A percentile compares a stretch with the other conserved stretches of the same genome.
phyloP scores from a whole-genome alignment of 1,284 basidiomycete species.

The Fomes fomentarius region DNA sequence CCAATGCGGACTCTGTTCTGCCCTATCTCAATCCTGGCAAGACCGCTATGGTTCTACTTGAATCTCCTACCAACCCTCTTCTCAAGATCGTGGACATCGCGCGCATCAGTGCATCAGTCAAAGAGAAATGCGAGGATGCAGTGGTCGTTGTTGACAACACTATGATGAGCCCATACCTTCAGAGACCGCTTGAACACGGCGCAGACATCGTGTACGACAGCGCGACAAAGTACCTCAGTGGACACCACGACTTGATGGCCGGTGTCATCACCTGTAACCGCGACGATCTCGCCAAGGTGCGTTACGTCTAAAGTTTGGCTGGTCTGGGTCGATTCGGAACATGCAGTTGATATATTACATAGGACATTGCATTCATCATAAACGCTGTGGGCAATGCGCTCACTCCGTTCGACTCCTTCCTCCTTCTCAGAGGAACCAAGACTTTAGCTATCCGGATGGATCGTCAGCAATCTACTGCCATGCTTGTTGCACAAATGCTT shows the following conservation, averaged over 20 bases:
- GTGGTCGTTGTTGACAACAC: slow-evolving; percentile 97
- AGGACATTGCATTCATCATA: slow-evolving; percentile 90
- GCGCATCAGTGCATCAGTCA: slow-evolving; percentile 79
- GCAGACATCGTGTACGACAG: slow-evolving; percentile 98
- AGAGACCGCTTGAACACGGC: slow-evolving; percentile 94
- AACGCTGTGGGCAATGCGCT: slow-evolving; percentile 98
- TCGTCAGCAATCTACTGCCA: slow-evolving; percentile 86
- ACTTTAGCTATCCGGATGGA: slow-evolving; percentile 98
- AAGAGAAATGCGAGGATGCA: slow-evolving; percentile 80
- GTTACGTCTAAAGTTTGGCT: neutral
- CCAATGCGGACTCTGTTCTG: slow-evolving; percentile 65
- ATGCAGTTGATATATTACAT: slow-evolving; percentile 1
- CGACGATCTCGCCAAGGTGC: slow-evolving; percentile 87
- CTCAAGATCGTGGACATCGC: slow-evolving; percentile 95
- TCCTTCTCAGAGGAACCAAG: slow-evolving; percentile 95
- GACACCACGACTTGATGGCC: slow-evolving; percentile 99
- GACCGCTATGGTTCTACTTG: slow-evolving; percentile 92
- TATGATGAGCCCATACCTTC: slow-evolving; percentile 99
- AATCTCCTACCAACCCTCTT: slow-evolving; percentile 97
- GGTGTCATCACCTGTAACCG: slow-evolving; percentile 92
- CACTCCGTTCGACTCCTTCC: slow-evolving; percentile 94
- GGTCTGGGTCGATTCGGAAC: neutral
- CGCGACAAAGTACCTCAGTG: slow-evolving; percentile 96
- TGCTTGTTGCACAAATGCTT: slow-evolving; percentile 88
- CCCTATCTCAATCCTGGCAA: slow-evolving; percentile 71